Conservation (phyloP, 2,329 filamentous ascomycete genomes). For the Pyricularia grisea region DNA sequence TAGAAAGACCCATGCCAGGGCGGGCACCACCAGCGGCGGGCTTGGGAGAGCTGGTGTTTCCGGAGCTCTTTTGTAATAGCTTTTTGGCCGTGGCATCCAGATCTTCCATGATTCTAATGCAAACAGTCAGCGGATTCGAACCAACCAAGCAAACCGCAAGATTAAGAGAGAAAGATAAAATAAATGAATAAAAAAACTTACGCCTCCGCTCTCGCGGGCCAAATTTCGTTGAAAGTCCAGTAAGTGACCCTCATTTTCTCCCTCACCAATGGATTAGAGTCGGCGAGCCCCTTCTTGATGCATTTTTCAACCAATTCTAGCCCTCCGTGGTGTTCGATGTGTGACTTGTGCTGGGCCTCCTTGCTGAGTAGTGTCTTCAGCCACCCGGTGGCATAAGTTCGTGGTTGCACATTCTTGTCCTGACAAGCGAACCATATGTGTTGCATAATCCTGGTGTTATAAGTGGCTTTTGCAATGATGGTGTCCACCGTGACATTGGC, state of each 20-base stretch:
- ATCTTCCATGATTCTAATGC: slow-evolving; percentile 60
- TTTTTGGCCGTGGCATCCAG: slow-evolving; percentile 73
- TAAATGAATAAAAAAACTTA: slow-evolving; percentile 31
- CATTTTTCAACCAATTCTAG: slow-evolving; percentile 79
- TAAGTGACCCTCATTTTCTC: slow-evolving; percentile 79
- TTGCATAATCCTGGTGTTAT: slow-evolving; percentile 71
- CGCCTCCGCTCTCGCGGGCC: slow-evolving; percentile 68
- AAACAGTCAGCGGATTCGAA: slow-evolving; percentile 11
- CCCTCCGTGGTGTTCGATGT: slow-evolving; percentile 77
- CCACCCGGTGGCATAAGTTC: slow-evolving; percentile 73
- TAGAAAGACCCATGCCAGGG: slow-evolving; percentile 51
- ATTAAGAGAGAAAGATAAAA: neutral
- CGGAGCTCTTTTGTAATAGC: slow-evolving; percentile 71
- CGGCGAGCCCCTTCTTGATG: slow-evolving; percentile 78
- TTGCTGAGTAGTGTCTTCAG: slow-evolving; percentile 72
- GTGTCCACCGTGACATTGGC: slow-evolving; percentile 74
- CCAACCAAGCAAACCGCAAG: neutral
- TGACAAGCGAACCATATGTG: slow-evolving; percentile 75
- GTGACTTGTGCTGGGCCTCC: slow-evolving; percentile 67
- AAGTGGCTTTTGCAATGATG: slow-evolving; percentile 71
- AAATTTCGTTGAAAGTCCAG: slow-evolving; percentile 72
- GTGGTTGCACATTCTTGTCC: slow-evolving; percentile 88
- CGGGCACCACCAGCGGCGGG: slow-evolving; percentile 39
- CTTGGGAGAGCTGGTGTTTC: slow-evolving; percentile 66
- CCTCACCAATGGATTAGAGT: slow-evolving; percentile 83